Evolutionary conservation across 768 basidiomycete genomes (phyloP), one percentile per base, ranked within the genome.

Genomic region (Mycena sanguinolenta): DNA sequence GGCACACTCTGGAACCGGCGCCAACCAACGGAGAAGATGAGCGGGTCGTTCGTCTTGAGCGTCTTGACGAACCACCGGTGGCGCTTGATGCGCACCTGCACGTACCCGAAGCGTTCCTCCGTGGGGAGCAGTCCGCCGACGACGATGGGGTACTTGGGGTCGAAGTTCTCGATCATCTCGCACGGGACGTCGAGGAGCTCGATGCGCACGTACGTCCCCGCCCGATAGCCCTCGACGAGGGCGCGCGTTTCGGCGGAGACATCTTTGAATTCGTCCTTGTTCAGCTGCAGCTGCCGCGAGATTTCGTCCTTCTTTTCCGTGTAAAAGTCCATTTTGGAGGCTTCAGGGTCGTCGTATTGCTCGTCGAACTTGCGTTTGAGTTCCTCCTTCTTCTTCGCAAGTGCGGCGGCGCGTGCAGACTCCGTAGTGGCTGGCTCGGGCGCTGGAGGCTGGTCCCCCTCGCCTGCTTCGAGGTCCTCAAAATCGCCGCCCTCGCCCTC

Each of bases 1-100:
- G 98, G 98, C 7, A 97, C 85, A 0, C 90, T 93, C 80, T 99
- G 98, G 85, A 99, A 99, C 39, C 98, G 88, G 58, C 98, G 85
- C 98, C 98, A 99, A 21, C 98, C 98, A n/a, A 99, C 84, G 1
- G 96, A 98, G 82, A 99, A 89, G 72, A 99, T 94, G 65, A 99
- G 88, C 0, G 98, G 98, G 80, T 99, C 95, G 80, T 99, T 98
- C 54, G 92, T 98, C 85, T 99, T 99, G 72, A 99, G 88, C 2
- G 95, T 97, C 76, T 89, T 89, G 10, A 88, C 85, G 81, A 91
- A 95, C 97, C 97, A 99, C 62, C 98, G 88, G 80, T 99, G 98
- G 64, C 97, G 88, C 83, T 99, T 99, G 81, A 99, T 91, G 63
- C 98, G 90, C 36, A 97, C 96, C 80, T 98, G 97, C 23, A 98